phyloP scores from a whole-genome alignment of 768 basidiomycete species.

The Podaxis pistillaris region DNA sequence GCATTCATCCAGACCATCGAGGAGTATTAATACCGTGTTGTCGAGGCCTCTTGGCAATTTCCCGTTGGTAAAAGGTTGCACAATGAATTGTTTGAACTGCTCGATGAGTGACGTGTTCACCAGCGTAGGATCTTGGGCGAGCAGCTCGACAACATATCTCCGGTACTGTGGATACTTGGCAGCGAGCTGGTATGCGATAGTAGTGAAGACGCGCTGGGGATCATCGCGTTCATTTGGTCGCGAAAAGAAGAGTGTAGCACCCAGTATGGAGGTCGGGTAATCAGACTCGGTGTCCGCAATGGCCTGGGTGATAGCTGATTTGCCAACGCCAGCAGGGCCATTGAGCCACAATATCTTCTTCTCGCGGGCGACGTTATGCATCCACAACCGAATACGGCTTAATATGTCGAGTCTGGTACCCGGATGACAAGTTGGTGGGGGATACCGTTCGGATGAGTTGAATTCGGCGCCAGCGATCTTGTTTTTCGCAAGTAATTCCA shows the following conservation, averaged over 20 bases:
- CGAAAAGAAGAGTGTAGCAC: neutral
- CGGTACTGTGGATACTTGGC: neutral
- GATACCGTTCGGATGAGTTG: neutral
- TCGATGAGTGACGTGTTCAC: constrained; percentile 8
- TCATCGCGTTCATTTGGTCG: neutral
- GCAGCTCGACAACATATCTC: constrained; percentile 3
- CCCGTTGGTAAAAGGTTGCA: constrained; percentile 10
- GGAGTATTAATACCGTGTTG: neutral
- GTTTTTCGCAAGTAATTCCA: neutral
- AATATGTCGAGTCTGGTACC: neutral
- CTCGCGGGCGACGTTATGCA: neutral
- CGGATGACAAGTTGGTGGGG: neutral
- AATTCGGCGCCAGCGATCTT: neutral
- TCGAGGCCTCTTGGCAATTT: constrained; percentile 16
- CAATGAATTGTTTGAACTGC: constrained; percentile 17
- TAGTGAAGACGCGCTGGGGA: neutral
- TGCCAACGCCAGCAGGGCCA: constrained; percentile 6
- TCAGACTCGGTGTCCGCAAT: neutral
- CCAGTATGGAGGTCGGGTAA: too few relatives aligned
- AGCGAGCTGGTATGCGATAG: constrained; percentile 23
- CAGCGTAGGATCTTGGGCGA: constrained; percentile 9
- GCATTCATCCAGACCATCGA: constrained; percentile 30
- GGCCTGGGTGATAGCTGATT: neutral
- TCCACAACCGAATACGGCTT: neutral
- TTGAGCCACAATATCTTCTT: neutral